Evolutionary conservation across 441 rosid species (phyloP).

Genomic region (Populus hybrid): DNA sequence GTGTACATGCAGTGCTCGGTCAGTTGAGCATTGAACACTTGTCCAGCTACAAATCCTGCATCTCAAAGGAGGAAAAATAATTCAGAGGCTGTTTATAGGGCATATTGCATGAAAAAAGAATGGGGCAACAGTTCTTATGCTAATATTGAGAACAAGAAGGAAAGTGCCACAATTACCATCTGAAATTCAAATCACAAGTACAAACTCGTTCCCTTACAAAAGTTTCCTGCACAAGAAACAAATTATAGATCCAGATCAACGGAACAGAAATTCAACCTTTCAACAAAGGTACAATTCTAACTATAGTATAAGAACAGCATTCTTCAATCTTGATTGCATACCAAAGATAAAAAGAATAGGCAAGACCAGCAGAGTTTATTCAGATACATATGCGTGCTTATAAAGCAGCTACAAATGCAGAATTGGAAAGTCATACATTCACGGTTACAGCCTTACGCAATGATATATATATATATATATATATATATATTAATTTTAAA

Average conservation of each 20-base stretch:
- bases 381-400: background rate
- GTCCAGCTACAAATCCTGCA: conserved; percentile 21
- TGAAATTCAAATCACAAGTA: background rate
- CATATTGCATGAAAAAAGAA: background rate
- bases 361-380: too few relatives aligned
- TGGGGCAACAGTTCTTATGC: background rate
- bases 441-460: too few relatives aligned
- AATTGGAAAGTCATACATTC: background rate
- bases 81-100: conserved; percentile 3
- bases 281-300: background rate
- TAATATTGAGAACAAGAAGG: background rate
- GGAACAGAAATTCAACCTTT: background rate
- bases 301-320: background rate
- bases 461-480: too few relatives aligned
- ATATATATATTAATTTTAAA: too few relatives aligned
- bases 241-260: background rate
- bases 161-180: conserved; percentile 19
- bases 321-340: background rate
- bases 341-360: background rate
- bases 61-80: background rate
- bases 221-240: conserved; percentile 22
- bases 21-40: conserved; percentile 22
- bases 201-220: conserved; percentile 9
- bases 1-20: conserved; percentile 15
- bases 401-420: background rate